Base-by-base conservation (phyloP, 1,284 basidiomycete species). In the Melampsora americana region DNA sequence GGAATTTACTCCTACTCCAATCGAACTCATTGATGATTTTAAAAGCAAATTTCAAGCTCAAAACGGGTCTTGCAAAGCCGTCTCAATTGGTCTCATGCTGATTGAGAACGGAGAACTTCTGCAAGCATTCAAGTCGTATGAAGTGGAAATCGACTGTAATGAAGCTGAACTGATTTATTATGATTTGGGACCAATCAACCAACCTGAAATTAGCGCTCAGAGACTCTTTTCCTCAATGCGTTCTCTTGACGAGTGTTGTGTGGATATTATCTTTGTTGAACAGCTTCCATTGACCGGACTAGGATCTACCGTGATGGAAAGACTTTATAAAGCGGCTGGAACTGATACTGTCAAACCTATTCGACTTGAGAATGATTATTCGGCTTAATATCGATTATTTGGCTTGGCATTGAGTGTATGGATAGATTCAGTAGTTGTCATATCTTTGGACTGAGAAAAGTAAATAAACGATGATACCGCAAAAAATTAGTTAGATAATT, bases 221-320 rank as follows among this genome's bases (percentile, higher is more conserved):
- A 67, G 60, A 26, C 60, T 76, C 23, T 76, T 62, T 64, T 39
- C 56, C 12, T 32, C 73, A 30, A 26, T 76, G 4, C 59, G 73
- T 39, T 42, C 60, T 23, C 66, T 76, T 16, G 73, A 76, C 30
- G 73, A 76, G 39, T 42, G 18, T 26, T 20, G 1, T 12, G 73
- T 76, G 4, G 60, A 76, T 64, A 9, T 76, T 14, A 76, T 76
- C 50, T 69, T 62, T 35, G 73, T 64, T n/a, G 73, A 76, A 59
- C 28, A 32, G 60, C 39, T 50, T 12, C 23, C 66, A 44, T n/a
- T 62, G n/a, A 18, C n/a, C 16, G 66, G 66, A 4, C 61, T 76
- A n/a, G 73, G 73, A 28, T 44, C 56, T 20, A 76, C 73, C 4
- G 66, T 76, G 23, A 76, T 76, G 66, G 73, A 76, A 53, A 69